Percentiles rank a stretch among this genome's conserved stretches.
Conservation (phyloP, 2,329 filamentous ascomycete species). For the Paecilomyces sp. region DNA sequence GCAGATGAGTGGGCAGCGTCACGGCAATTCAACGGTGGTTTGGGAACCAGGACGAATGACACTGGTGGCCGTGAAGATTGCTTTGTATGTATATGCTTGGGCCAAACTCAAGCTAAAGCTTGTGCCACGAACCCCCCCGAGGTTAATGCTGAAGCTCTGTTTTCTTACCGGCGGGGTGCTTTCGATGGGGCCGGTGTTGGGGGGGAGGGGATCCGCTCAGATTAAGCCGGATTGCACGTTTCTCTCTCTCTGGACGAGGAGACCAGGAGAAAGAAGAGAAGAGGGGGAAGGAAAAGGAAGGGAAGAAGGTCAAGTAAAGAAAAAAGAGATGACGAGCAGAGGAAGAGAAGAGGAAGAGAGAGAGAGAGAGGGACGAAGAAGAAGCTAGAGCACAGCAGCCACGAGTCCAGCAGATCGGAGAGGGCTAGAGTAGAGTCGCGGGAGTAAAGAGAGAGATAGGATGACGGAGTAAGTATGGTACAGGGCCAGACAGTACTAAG, state of each 20-base stretch:
- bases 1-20: background rate
- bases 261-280: background rate
- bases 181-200: background rate
- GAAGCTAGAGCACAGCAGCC: too few species aligned
- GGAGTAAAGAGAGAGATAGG: background rate
- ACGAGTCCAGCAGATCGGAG: background rate
- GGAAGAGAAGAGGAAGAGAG: background rate
- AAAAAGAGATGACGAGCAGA: conserved; percentile 1
- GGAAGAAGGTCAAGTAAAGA: conserved; percentile 1
- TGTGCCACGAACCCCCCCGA: background rate
- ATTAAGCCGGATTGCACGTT: background rate
- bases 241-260: background rate
- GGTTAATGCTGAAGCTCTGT: background rate
- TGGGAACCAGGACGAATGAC: background rate
- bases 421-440: too few species aligned
- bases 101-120: background rate
- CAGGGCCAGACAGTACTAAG: background rate
- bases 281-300: background rate
- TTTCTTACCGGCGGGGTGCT: background rate
- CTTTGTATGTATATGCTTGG: background rate
- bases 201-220: background rate
- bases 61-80: background rate
- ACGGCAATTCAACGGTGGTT: background rate
- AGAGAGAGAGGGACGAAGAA: background rate
- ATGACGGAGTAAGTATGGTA: background rate